Base-by-base conservation (phyloP, 2,329 filamentous ascomycete genomes). In the Microthyrium microscopicum region DNA sequence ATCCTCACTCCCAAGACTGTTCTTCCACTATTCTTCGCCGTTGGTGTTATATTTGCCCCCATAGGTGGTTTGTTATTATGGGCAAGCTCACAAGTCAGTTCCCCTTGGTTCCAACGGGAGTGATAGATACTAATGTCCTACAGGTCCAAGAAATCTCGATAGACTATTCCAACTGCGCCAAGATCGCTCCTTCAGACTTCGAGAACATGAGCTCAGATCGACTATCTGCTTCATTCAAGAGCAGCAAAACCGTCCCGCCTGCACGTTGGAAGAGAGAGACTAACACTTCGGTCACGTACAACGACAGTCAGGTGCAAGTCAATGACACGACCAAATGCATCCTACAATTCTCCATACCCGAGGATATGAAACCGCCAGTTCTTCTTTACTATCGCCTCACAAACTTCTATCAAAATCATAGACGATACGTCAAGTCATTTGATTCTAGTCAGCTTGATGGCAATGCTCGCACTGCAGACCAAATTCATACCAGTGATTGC, bases 331-430 rank as follows among this genome's bases (percentile, higher is more conserved):
- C 54, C 8, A 53, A 64, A 17, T 98, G 89, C 66, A 68, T 68
- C 20, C 56, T 98, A 36, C 65, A 72, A 40, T 93, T 95, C 57
- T 62, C 69, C 22, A 73, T 94, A 6, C 82, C 83, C 2, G 76
- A 87, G 46, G 62, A 73, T 38, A 76, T 98, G 56, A 65, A 68
- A 3, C 71, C 84, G 1, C 84, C 87, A 0, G 80, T 98, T 8
- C 70, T 87, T 40, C 73, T 95, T 56, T 98, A 94, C 62, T 98
- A 98, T 57, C 78, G 79, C 44, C 73, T 98, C 41, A 87, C 83
- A 37, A 93, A 95, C 59, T 98, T 98, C 61, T 95, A 95, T 62
- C 89, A 98, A 57, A 98, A 98, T 53, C 89, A 98, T 53, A 78
- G 89, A 43, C 77, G 87, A 55, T 98, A 98, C 46, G 89, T 94